Evolutionary conservation across 108 stramenopile genomes (phyloP), one percentile per base, ranked within the genome.

Genomic region (Fistulifera solaris): DNA sequence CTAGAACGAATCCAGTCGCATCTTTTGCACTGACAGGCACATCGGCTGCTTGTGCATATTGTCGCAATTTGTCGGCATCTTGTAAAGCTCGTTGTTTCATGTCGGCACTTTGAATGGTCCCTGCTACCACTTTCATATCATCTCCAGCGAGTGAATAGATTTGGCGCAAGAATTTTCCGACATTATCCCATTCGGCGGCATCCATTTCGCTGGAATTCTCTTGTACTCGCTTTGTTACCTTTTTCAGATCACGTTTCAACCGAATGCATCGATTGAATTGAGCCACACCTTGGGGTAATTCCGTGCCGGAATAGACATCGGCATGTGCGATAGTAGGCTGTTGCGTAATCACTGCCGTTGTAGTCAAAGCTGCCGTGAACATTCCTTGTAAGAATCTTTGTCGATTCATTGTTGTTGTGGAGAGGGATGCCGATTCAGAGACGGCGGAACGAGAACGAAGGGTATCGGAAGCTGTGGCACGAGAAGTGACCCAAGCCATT

Each of bases 131-230:
- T 48, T 78, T 85, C 80, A 85, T 85, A 38, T 85, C 83, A 35
- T 81, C 71, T n/a, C 71, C 76, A 13, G 72, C 60, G 31, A 35
- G 31, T 27, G 65, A 63, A 54, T 81, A 85, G 1, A 78, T 59
- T 21, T 55, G 64, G 38, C 83, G 67, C 19, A 85, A 66, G 51
- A 81, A 85, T 45, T 68, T 63, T 25, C 72, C 72, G 53, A 85
- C 68, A 57, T 81, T 81, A 53, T 71, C 67, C 83, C 83, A 85
- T 68, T 85, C 83, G 41, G 74, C 61, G 52, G 74, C 75, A 56
- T 75, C 73, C 15, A 84, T 78, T 18, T 80, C 76, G 22, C 38
- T 47, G 3, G 75, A 49, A 38, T 68, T 59, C 43, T 76, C 66
- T 17, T 55, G 17, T 10, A 78, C 77, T 57, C 81, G 68, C 51